Evolutionary conservation across 2,329 filamentous ascomycete genomes (phyloP).

Genomic region (Paecilomyces fulvus): DNA sequence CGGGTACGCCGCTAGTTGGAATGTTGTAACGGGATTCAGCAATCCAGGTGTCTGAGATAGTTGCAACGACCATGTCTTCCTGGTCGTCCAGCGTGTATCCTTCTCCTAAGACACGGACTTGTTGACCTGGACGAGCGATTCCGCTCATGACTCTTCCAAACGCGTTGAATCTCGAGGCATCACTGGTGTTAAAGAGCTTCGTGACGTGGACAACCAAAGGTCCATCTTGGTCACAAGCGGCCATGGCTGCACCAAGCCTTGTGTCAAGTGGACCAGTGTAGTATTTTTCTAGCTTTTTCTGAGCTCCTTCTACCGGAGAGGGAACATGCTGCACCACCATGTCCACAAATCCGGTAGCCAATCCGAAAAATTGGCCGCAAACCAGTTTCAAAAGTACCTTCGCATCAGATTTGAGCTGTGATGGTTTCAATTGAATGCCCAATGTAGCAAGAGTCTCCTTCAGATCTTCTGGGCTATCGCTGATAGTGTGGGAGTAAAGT

Average conservation of each 20-base stretch:
- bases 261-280: conserved; percentile 87
- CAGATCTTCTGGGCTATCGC: conserved; percentile 76
- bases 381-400: conserved; percentile 81
- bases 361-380: conserved; percentile 92
- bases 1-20: conserved; percentile 81
- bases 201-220: conserved; percentile 87
- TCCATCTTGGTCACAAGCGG: conserved; percentile 75
- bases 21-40: conserved; percentile 90
- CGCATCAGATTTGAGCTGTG: conserved; percentile 83
- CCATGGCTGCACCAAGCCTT: conserved; percentile 71
- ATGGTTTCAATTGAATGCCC: conserved; percentile 81
- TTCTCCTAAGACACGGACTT: conserved; percentile 87
- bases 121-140: conserved; percentile 69
- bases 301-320: conserved; percentile 70
- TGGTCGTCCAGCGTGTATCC: conserved; percentile 95
- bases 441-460: conserved; percentile 69
- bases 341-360: conserved; percentile 83
- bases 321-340: conserved; percentile 89
- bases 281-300: conserved; percentile 69
- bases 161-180: conserved; percentile 84
- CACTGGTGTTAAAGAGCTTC: conserved; percentile 82
- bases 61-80: conserved; percentile 89
- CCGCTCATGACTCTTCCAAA: conserved; percentile 91
- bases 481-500: conserved; percentile 89
- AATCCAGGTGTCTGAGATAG: conserved; percentile 79